These are phyloP conservation scores for Tulasnella sp. DNA, from an alignment of 768 basidiomycete genomes.

Conservation along the genomic window DNA sequence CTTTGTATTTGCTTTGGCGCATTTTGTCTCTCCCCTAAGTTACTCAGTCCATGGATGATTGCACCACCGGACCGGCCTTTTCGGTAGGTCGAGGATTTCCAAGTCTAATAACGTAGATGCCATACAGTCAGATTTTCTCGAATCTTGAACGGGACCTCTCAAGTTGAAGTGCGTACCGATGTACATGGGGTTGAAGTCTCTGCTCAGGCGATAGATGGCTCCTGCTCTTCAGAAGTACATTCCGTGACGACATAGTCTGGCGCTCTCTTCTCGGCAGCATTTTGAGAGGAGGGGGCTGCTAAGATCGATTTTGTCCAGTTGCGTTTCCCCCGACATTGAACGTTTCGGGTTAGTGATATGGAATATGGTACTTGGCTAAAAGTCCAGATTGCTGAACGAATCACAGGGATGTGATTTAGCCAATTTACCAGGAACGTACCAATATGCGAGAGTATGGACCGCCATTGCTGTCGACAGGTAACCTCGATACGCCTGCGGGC, in stretches of 20 bases:
- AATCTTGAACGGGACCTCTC: background rate
- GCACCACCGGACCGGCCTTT: conserved; percentile 78
- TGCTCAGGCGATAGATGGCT: conserved; percentile 69
- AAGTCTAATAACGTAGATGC: background rate
- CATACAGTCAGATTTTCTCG: background rate
- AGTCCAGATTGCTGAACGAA: background rate
- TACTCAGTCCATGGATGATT: conserved; percentile 82
- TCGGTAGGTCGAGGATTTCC: conserved; percentile 75
- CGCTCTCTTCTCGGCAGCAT: conserved; percentile 61
- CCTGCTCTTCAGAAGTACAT: conserved; percentile 64
- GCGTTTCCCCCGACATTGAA: conserved; percentile 73
- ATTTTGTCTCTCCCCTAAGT: conserved; percentile 54
- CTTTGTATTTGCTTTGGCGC: no score
- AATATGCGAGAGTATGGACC: conserved; percentile 65
- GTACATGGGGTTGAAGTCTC: conserved; percentile 80
- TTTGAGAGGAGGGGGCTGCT: conserved; percentile 62
- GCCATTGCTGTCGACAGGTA: conserved; percentile 65
- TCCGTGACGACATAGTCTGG: conserved; percentile 66
- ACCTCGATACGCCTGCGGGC: no score
- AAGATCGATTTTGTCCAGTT: conserved; percentile 58
- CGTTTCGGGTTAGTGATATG: conserved; percentile 55
- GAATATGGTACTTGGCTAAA: background rate
- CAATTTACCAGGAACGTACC: conserved; percentile 44
- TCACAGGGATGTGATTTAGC: background rate
- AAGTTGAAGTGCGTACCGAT: conserved; percentile 52